Evolutionary conservation across 768 basidiomycete genomes (phyloP).

Genomic region (Rhizopogon vesiculosus): DNA sequence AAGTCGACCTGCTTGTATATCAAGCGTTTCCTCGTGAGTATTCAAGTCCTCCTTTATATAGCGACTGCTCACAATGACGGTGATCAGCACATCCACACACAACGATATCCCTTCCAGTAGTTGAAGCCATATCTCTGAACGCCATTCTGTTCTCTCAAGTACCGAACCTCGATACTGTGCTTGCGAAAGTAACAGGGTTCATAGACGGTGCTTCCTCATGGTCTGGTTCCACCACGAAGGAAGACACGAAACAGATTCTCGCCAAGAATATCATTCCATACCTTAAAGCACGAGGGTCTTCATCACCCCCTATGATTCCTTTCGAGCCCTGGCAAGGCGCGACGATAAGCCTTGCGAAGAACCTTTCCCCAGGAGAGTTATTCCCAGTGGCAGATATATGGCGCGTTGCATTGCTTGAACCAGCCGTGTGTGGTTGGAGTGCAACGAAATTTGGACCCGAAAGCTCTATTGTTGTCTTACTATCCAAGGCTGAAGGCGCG

Average conservation of each 20-base stretch:
- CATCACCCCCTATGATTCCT: slow-evolving; percentile 30
- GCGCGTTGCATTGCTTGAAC: slow-evolving; percentile 72
- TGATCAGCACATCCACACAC: slow-evolving; percentile 73
- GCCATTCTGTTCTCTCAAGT: slow-evolving; percentile 75
- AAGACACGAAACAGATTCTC: slow-evolving; percentile 47
- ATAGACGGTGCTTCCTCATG: slow-evolving; percentile 45
- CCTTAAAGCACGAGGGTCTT: slow-evolving; percentile 53
- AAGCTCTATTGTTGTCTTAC: slow-evolving; percentile 41
- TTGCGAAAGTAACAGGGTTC: slow-evolving; percentile 57
- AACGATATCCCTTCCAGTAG: slow-evolving; percentile 50
- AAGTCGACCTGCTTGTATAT: slow-evolving; percentile 70
- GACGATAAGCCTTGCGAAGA: slow-evolving; percentile 36
- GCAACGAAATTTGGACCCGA: slow-evolving; percentile 25
- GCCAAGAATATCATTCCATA: slow-evolving; percentile 50
- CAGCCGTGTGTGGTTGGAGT: slow-evolving; percentile 48
- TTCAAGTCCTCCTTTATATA: background rate
- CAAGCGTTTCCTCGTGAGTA: slow-evolving; percentile 77
- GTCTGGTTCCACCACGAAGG: slow-evolving; percentile 22
- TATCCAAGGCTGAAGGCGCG: slow-evolving; percentile 37
- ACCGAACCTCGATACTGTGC: slow-evolving; percentile 62
- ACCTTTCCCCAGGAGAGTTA: slow-evolving; percentile 49
- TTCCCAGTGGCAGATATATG: slow-evolving; percentile 86
- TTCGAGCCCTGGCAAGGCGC: slow-evolving; percentile 46
- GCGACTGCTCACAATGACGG: background rate
- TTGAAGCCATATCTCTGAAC: slow-evolving; percentile 60